A percentile compares a stretch with the other conserved stretches of the same genome.
Conservation (phyloP, 257 asterid species). For the Solanum tarapatanum region DNA sequence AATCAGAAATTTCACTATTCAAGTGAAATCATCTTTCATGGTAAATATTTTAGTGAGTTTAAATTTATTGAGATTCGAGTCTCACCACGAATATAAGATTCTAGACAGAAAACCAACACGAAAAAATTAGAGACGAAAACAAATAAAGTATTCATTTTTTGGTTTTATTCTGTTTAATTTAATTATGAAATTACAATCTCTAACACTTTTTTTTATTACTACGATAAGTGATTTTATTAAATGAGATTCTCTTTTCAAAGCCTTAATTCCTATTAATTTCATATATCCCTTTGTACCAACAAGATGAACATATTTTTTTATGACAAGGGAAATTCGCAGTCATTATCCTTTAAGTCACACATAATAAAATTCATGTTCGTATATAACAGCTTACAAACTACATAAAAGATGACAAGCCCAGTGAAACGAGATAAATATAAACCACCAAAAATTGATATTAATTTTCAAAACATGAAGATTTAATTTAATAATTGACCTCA, state of each 20-base stretch:
- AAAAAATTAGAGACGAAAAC: not conserved
- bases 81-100: not conserved
- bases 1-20: fast-evolving
- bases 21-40: not conserved
- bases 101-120: not conserved
- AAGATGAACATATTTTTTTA: no score
- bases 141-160: not conserved
- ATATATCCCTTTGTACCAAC: not conserved
- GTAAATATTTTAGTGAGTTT: not conserved
- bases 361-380: fast-evolving
- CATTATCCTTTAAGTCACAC: no score
- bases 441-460: not conserved
- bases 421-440: not conserved
- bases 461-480: not conserved
- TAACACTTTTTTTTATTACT: not conserved
- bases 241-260: not conserved
- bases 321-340: fast-evolving
- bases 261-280: not conserved
- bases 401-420: no score
- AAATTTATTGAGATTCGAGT: not conserved
- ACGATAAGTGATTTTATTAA: not conserved
- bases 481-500: not conserved
- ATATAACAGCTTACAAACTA: fast-evolving
- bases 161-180: not conserved
- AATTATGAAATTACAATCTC: not conserved